Conservation (phyloP, 495 filamentous ascomycete species). For the Talaromyces trachyspermus region DNA sequence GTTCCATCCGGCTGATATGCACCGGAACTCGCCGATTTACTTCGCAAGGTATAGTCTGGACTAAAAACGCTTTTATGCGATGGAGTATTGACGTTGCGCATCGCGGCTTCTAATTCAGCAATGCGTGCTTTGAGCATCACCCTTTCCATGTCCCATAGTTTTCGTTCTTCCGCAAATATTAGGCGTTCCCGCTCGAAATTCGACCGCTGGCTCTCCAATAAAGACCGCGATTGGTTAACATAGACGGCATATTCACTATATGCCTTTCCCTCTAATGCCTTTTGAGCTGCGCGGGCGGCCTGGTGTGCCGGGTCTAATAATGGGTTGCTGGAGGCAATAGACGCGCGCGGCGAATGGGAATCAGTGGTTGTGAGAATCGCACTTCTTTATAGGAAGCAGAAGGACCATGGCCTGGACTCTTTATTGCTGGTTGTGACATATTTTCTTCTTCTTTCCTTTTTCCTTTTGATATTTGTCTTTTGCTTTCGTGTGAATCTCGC, state of each 20-base stretch:
- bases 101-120: conserved; percentile 27
- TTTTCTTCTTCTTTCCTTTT: neutral
- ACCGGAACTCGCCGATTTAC: neutral
- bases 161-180: conserved; percentile 34
- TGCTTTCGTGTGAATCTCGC: too few species aligned
- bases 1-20: conserved; percentile 1
- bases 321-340: conserved; percentile 28
- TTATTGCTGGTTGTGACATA: neutral
- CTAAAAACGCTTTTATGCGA: neutral
- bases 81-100: conserved; percentile 16
- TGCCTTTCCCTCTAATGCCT: conserved; percentile 11
- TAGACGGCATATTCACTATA: conserved; percentile 22
- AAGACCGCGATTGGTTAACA: conserved; percentile 32
- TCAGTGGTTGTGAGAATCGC: conserved; percentile 37
- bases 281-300: conserved; percentile 10
- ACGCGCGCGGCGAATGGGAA: conserved; percentile 34
- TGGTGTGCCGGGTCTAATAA: conserved; percentile 16
- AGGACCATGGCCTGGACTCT: neutral
- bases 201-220: conserved; percentile 34
- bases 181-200: conserved; percentile 31
- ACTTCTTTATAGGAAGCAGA: conserved; percentile 34
- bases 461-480: neutral
- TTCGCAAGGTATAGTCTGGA: conserved; percentile 4
- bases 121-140: conserved; percentile 30
- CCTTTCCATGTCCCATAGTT: conserved; percentile 37